A percentile compares a stretch with the other conserved stretches of the same genome.
These are phyloP conservation scores for Podospora tetraspora DNA, from an alignment of 495 filamentous ascomycete species.

Conservation along the genomic window DNA sequence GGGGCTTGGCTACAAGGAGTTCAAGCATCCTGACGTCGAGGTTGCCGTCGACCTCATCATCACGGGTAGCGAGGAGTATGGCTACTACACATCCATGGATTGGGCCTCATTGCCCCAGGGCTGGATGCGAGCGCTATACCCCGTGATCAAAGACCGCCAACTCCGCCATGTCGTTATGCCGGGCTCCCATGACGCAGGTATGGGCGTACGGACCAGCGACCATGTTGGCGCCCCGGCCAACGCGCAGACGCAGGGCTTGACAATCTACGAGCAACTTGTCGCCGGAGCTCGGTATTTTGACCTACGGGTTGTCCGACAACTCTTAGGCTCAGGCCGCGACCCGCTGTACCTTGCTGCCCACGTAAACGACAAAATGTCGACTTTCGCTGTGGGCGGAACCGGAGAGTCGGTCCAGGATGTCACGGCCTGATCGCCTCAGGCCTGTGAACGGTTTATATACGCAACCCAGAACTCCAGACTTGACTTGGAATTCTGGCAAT, in stretches of 20 bases:
- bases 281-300: slow-evolving; percentile 14
- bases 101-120: background rate
- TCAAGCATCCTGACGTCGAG: background rate
- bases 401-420: slow-evolving; percentile 10
- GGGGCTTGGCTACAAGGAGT: too few relatives aligned
- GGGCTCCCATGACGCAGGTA: slow-evolving; percentile 19
- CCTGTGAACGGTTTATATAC: too few relatives aligned
- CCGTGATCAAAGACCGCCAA: slow-evolving; percentile 13
- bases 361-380: slow-evolving; percentile 2
- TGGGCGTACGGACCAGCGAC: background rate
- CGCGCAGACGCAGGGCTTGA: slow-evolving; percentile 14
- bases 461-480: too few relatives aligned
- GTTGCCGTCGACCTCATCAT: background rate
- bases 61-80: background rate
- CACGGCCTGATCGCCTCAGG: too few relatives aligned
- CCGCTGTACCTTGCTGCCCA: slow-evolving; percentile 10
- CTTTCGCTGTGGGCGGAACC: background rate
- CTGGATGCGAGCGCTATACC: slow-evolving; percentile 17
- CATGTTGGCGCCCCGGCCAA: background rate
- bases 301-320: slow-evolving; percentile 7
- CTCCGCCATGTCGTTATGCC: slow-evolving; percentile 17
- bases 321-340: background rate
- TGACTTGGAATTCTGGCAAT: too few relatives aligned
- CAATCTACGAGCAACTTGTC: slow-evolving; percentile 13
- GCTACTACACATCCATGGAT: background rate